Evolutionary conservation across 176 grass and related monocot species (phyloP), one percentile per base, ranked within the genome.

Genomic region (Ampelocalamus luodianensis): DNA sequence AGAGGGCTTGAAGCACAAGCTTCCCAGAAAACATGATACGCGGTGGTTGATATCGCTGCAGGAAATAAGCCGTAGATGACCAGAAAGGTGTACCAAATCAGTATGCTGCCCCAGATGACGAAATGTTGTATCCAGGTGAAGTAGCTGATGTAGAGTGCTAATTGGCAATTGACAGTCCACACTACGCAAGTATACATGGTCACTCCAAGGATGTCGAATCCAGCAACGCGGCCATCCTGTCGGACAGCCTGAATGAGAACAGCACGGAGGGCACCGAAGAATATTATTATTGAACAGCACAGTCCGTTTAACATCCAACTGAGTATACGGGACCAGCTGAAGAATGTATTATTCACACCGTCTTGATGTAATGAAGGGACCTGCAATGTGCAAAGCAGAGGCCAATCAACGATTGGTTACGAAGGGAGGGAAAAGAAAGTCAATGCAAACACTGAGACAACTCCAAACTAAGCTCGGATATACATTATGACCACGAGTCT

Each of bases 141-240:
- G 78, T 97, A 95, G 85, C 76, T 83, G 74, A 97, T 88, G 53
- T 92, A 94, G 38, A 97, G 87, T 46, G 89, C 95, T 76, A 97
- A 71, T 46, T 94, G 95, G 67, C 92, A 93, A 78, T 97, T 97
- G 62, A 97, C 95, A 1, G 94, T 90, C 95, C 95, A 97, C 26
- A 97, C 87, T 5, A 97, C 95, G n/a, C 92, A 95, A 66, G 86
- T 85, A 83, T 97, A 97, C 95, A 97, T 95, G 76, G 87, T 91
- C 79, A 88, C 88, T 50, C 95, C 95, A 37, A 97, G 88, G 20
- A 97, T 86, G 54, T 93, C 89, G 22, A 88, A 76, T 36, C 85
- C 84, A 66, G 89, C 90, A 48, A 89, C 80, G 0, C 89, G 79
- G 10, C 95, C 95, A 90, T 87, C 90, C 74, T 68, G 76, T 62